phyloP scores from a whole-genome alignment of 1,139 yeast species.

The Candida anutae region DNA sequence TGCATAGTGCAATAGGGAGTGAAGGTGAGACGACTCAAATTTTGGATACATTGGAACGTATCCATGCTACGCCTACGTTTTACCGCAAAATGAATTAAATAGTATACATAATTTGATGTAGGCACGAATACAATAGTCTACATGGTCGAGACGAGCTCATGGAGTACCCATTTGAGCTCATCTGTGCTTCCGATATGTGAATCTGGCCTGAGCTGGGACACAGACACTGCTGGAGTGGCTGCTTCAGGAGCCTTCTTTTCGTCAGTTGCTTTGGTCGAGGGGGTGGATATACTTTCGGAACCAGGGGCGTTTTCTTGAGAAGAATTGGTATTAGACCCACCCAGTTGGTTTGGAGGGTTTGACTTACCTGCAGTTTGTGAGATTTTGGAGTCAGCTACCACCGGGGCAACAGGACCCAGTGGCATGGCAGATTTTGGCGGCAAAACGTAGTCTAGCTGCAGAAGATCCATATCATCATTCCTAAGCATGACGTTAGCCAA shows the following conservation, averaged over 20 bases:
- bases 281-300: too few species aligned
- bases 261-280: too few species aligned
- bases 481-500: constrained; percentile 46
- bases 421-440: constrained; percentile 22
- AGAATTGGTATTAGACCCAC: too few species aligned
- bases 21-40: too few species aligned
- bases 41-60: constrained; percentile 1
- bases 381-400: constrained; percentile 2
- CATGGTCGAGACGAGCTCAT: constrained; percentile 42
- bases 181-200: constrained; percentile 54
- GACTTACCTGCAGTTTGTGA: constrained; percentile 3
- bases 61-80: not conserved
- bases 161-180: constrained; percentile 65
- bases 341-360: too few species aligned
- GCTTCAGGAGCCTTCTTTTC: too few species aligned
- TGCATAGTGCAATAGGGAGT: too few species aligned
- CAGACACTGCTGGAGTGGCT: constrained; percentile 1
- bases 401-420: constrained; percentile 6
- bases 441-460: constrained; percentile 34
- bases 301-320: too few species aligned
- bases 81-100: not conserved
- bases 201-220: constrained; percentile 10
- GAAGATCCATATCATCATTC: constrained; percentile 44
- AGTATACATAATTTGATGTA: too few species aligned
- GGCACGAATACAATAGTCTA: constrained; percentile 5